Evolutionary conservation across 2,329 filamentous ascomycete genomes (phyloP), one percentile per base, ranked within the genome.

Genomic region (Paraphoma chrysanthemicola): DNA sequence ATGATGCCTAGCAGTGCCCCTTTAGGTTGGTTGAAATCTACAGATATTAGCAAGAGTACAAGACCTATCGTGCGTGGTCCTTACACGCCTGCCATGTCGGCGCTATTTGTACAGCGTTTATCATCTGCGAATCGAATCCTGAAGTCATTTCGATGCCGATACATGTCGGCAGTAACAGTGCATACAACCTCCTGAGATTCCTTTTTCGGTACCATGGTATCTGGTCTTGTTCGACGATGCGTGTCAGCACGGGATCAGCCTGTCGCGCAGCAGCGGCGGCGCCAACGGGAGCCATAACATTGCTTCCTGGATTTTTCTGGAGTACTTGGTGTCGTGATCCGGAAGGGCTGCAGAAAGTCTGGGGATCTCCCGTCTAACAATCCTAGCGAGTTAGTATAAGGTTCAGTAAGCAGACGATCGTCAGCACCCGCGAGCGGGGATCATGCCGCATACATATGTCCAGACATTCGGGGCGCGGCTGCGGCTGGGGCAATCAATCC

Each of bases 1-100:
- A 82, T 75, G 18, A 82, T 72, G n/a, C 69, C 69, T 9, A 80
- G 68, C 44, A 75, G 71, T 11, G 75, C 68, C 36, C 78, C 78
- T 43, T 53, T 60, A 36, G 72, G 78, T 14, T 75, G 29, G 9
- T 68, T 53, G 55, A 72, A 71, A 54, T 67, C 69, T 72, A 56
- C 18, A 44, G 10, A 23, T 17, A 23, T 29, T 14, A 48, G 38
- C 9, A 12, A 33, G 8, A 36, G 18, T 3, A 28, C 44, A 31
- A 31, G 8, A 2, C 6, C n/a, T 14, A 14, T n/a, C 5, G 8
- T 2, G n/a, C 7, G n/a, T 12, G 23, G 29, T 16, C 55, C 66
- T 45, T 57, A 72, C 71, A 72, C 10, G 33, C 45, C 33, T 70
- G 65, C 71, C 71, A 73, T 47, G 57, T 48, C 16, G 63, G 60